Base-by-base conservation (phyloP, 2,329 filamentous ascomycete genomes). In the Hymenoscyphus albidus region DNA sequence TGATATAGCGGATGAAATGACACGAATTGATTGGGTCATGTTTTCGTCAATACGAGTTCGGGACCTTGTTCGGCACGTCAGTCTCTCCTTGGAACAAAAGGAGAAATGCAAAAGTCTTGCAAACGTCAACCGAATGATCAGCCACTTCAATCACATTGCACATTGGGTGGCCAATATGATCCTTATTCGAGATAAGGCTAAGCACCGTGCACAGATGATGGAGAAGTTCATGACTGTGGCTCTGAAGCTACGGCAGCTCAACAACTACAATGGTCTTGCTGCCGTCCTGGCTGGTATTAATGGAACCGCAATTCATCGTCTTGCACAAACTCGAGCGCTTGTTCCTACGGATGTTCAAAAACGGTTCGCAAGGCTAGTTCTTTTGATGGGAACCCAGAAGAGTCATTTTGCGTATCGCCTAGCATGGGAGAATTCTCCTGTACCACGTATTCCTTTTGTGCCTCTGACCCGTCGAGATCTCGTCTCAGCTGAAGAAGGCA, bases 241-340 rank as follows among this genome's bases (percentile, higher is more conserved):
- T 42, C 74, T 89, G 73, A 94, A 93, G 78, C 81, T 99, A 59
- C 90, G 95, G 48, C 89, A 93, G 74, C 80, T 97, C 67, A 97
- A 98, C 80, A 98, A 99, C 77, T 99, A 98, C 81, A 98, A 98
- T 75, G 91, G 93, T 0, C 82, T 99, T 1, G 94, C 93, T n/a
- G 94, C 95, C 7, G 87, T 99, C 42, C 85, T 99, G 64, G 94
- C 95, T 6, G 95, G 94, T 9, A 90, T 99, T 73, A 96, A 96
- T 74, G 90, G 91, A 65, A 91, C 91, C 1, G 88, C 93, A 0
- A 89, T 99, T 35, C 90, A 95, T 74, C 89, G 95, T 18, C 84
- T 99, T 1, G 80, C 84, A 0, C 90, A 93, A 71, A 98, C 95
- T 0, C 84, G 90, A 66, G 86, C 90, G 14, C 78, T 97, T 16